Evolutionary conservation across 495 filamentous ascomycete genomes (phyloP).

Genomic region (Penicillium canariense): DNA sequence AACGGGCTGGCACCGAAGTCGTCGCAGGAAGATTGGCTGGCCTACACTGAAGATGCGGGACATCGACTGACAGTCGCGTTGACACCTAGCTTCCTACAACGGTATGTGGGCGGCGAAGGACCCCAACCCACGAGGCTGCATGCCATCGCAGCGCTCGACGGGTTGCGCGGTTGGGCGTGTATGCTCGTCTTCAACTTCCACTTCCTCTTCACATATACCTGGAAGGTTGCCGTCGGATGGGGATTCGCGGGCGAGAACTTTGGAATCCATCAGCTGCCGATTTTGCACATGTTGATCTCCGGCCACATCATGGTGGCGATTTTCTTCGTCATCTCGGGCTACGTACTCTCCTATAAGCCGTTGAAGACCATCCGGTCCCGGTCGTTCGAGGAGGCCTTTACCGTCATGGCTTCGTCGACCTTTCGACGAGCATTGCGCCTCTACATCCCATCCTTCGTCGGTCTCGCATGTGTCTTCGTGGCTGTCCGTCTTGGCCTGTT

Average conservation of each 20-base stretch:
- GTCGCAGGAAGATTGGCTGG: constrained; percentile 33
- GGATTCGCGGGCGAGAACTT: constrained; percentile 51
- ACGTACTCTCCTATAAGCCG: constrained; percentile 64
- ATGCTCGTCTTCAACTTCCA: constrained; percentile 55
- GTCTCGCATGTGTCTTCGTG: constrained; percentile 54
- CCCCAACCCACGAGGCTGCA: constrained; percentile 34
- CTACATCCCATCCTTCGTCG: constrained; percentile 58
- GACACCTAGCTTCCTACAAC: constrained; percentile 43
- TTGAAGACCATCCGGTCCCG: constrained; percentile 56
- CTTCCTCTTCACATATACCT: constrained; percentile 51
- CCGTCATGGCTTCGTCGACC: constrained; percentile 55
- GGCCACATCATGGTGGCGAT: constrained; percentile 70
- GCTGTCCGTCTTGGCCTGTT: constrained; percentile 52
- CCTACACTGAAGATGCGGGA: constrained; percentile 24
- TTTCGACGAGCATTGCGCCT: constrained; percentile 64
- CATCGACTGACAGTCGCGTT: constrained; percentile 35
- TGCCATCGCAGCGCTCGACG: constrained; percentile 49
- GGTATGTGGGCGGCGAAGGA: constrained; percentile 35
- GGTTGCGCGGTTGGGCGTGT: constrained; percentile 51
- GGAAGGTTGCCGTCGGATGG: constrained; percentile 47
- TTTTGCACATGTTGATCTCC: constrained; percentile 60
- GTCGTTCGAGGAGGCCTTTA: constrained; percentile 49
- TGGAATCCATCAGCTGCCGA: constrained; percentile 60
- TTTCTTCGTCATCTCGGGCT: constrained; percentile 73
- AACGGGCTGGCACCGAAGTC: constrained; percentile 17